Base-by-base conservation (phyloP, 2,329 filamentous ascomycete species). In the Fusarium sarcochroum region DNA sequence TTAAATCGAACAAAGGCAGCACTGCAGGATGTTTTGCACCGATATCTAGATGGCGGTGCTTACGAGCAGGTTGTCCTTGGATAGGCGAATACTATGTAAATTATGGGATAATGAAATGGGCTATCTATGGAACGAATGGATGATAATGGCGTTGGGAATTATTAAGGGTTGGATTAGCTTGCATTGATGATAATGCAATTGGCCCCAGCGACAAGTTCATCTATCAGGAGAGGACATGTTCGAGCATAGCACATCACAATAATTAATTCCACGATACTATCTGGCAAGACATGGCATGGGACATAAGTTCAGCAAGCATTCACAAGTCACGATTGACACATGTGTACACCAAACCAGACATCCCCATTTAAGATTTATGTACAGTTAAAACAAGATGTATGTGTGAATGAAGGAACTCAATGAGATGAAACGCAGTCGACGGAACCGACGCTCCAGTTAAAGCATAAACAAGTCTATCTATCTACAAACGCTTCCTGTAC, bases 51-150 rank as follows among this genome's bases (percentile, higher is more conserved):
- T 27, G 75, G 76, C 34, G 78, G 80, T 35, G 76, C 81, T 62
- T 84, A 86, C 57, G 85, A 87, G 56, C 77, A 79, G 40, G 82
- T 86, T 15, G 60, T 88, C 41, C 75, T 87, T 65, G 83, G 83
- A 18, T 71, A 62, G 40, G 14, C 25, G 40, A 5, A 30, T 38
- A 47, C 34, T 47, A 7, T 46, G 27, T 50, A 60, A 13, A 32
- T 47, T 40, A 58, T 37, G 44, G 35, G n/a, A 42, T 55, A 41
- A 67, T 51, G 38, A 60, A 70, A 48, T 47, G 45, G 40, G 27
- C 30, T 41, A 27, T 47, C 30, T 52, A 34, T n/a, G 25, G 25
- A 32, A 51, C 41, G 37, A 27, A 50, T 48, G 40, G 34, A 67
- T 50, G 30, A 63, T 38, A 18, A 46, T 58, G 62, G 66, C 61